A percentile compares a stretch with the other conserved stretches of the same genome.
phyloP scores from a whole-genome alignment of 768 basidiomycete genomes.

The Leccinum rimulosum region DNA sequence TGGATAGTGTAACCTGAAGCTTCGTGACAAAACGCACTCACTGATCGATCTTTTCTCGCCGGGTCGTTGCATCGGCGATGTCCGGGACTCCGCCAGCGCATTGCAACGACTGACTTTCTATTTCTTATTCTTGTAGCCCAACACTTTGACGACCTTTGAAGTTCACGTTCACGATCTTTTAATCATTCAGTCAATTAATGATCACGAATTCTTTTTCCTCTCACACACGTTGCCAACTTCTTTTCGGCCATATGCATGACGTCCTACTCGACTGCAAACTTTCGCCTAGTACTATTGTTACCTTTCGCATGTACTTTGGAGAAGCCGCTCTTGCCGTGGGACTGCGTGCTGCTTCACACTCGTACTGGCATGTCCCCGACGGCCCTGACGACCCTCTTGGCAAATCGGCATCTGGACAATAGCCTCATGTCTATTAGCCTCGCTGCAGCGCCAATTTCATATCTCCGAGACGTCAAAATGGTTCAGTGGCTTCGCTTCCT shows the following conservation, averaged over 20 bases:
- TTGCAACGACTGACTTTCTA: not conserved
- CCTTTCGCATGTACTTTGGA: not conserved
- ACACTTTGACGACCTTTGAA: constrained; percentile 3
- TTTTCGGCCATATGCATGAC: not conserved
- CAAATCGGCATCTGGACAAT: not conserved
- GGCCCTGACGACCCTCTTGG: no score
- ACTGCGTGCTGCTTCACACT: not conserved
- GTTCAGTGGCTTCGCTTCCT: no score
- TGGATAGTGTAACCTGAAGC: no score
- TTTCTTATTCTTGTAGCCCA: not conserved
- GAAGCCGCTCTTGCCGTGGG: not conserved
- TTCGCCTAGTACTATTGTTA: not conserved
- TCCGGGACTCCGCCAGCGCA: no score
- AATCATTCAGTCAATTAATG: not conserved
- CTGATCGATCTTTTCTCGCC: no score
- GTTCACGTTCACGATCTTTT: not conserved
- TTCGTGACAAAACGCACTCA: no score
- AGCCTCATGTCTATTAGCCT: not conserved
- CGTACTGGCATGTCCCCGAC: not conserved
- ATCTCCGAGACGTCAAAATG: no score
- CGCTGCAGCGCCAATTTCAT: not conserved
- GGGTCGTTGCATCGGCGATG: no score
- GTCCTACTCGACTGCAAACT: not conserved
- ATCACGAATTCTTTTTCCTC: not conserved
- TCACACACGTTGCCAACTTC: not conserved